Conservation (phyloP, 140 eudicot species). For the Anethum foeniculum region DNA sequence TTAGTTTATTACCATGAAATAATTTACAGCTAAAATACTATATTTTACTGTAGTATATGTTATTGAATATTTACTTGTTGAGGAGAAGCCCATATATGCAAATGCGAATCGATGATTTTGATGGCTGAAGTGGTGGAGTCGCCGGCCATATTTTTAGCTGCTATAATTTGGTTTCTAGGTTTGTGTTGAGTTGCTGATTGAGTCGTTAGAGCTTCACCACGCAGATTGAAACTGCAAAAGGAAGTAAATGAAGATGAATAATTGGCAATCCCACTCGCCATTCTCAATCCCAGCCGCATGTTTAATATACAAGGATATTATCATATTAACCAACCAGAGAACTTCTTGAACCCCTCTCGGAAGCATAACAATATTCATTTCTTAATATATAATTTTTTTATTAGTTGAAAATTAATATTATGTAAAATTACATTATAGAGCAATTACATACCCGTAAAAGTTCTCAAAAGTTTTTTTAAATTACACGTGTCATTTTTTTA, state of each 20-base stretch:
- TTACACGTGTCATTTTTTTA: no score
- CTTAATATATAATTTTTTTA: no score
- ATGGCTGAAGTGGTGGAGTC: background rate
- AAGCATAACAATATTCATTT: no score
- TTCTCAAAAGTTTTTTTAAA: no score
- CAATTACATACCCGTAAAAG: no score
- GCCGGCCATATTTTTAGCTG: background rate
- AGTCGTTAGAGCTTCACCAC: background rate
- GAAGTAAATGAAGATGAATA: background rate
- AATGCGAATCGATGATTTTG: slow-evolving; percentile 76
- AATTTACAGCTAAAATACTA: background rate
- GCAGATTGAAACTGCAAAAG: background rate
- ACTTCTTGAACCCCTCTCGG: no score
- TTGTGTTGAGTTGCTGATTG: background rate
- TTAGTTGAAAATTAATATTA: no score
- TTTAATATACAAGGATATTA: background rate
- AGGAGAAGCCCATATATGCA: slow-evolving; percentile 91
- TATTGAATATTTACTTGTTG: slow-evolving; percentile 35
- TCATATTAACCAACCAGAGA: no score
- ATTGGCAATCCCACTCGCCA: background rate
- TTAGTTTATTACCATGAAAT: background rate
- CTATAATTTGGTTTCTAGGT: background rate
- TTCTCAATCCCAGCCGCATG: background rate
- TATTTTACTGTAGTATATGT: background rate
- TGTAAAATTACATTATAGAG: no score